Percentiles rank a stretch among this genome's conserved stretches.
These are phyloP conservation scores for Fusarium continuum DNA, from an alignment of 2,329 filamentous ascomycete genomes.

Conservation along the genomic window DNA sequence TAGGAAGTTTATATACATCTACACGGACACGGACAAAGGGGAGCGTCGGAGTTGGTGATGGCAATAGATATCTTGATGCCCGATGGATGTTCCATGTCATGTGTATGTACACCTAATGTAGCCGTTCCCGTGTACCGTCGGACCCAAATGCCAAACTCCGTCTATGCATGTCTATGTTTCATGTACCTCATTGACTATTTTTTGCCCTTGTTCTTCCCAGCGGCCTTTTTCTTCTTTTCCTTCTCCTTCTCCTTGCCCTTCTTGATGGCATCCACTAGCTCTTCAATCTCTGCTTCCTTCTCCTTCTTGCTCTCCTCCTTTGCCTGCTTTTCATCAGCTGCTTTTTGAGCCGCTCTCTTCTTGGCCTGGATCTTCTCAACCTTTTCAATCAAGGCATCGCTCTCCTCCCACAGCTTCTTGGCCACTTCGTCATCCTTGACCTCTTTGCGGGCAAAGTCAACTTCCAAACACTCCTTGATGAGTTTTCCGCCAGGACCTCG, in stretches of 20 bases:
- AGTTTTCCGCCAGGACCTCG: constrained; percentile 73
- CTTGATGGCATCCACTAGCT: constrained; percentile 57
- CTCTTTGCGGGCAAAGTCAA: constrained; percentile 76
- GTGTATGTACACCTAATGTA: not conserved
- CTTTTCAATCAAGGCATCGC: constrained; percentile 83
- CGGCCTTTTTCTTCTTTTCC: constrained; percentile 41
- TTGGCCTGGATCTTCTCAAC: constrained; percentile 74
- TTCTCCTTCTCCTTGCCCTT: constrained; percentile 51
- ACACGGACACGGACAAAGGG: constrained; percentile 24
- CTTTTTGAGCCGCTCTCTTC: constrained; percentile 56
- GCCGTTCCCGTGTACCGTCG: not conserved
- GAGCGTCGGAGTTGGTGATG: constrained; percentile 18
- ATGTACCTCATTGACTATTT: constrained; percentile 29
- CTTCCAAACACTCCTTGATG: constrained; percentile 88
- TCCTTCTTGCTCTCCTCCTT: constrained; percentile 51
- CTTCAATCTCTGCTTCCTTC: constrained; percentile 46
- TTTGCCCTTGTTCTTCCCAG: constrained; percentile 40
- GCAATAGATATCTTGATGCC: not conserved
- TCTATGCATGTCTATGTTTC: constrained; percentile 36
- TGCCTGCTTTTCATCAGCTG: constrained; percentile 47
- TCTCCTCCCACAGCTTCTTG: constrained; percentile 89
- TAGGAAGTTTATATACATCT: not conserved
- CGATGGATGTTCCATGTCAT: constrained; percentile 8
- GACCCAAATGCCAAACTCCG: constrained; percentile 30
- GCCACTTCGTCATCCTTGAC: constrained; percentile 81